phyloP scores from a whole-genome alignment of 1,139 yeast species.

The Tardiomyces digboiensis region DNA sequence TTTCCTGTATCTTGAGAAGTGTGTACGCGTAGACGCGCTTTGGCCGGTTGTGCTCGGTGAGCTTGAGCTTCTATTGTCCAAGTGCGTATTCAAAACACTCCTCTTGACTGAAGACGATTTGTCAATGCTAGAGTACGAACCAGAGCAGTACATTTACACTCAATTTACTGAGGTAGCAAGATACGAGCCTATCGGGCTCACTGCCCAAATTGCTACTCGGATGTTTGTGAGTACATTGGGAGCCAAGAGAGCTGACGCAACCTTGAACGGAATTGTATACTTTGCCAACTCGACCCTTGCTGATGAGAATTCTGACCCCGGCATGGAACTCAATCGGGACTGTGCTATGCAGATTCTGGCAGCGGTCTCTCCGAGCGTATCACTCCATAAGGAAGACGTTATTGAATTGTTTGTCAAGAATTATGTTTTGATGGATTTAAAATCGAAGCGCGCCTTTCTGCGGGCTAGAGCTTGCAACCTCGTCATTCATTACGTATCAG shows the following conservation, averaged over 20 bases:
- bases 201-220: background rate
- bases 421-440: background rate
- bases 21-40: constrained; percentile 5
- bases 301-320: background rate
- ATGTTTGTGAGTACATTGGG: background rate
- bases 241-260: background rate
- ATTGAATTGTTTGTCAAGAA: background rate
- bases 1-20: constrained; percentile 7
- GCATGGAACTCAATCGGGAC: background rate
- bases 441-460: background rate
- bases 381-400: background rate
- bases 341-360: background rate
- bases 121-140: background rate
- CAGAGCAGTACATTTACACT: background rate
- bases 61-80: constrained; percentile 5
- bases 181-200: background rate
- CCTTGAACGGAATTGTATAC: background rate
- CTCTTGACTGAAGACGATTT: background rate
- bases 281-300: background rate
- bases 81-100: background rate
- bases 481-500: background rate
- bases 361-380: background rate
- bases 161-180: background rate
- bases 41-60: constrained; percentile 3
- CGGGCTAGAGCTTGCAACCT: background rate